phyloP scores from a whole-genome alignment of 306 rosid genomes.

The Luffa aegyptiaca region DNA sequence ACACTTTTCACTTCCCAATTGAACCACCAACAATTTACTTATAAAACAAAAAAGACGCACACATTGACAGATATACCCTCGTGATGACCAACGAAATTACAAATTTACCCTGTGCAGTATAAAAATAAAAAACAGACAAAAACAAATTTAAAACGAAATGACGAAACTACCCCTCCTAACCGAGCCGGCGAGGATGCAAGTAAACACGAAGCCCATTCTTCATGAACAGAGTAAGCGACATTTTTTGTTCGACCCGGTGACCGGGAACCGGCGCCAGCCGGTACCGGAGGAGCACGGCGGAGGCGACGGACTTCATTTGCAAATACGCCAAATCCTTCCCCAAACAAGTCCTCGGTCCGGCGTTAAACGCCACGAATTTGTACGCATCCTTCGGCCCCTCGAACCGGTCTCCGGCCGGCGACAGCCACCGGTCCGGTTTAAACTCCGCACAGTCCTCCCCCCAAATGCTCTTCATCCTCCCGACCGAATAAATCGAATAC shows the following conservation, averaged over 20 bases:
- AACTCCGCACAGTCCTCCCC: conserved; percentile 91
- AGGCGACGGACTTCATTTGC: conserved; percentile 89
- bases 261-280: conserved; percentile 69
- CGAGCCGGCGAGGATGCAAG: conserved; percentile 57
- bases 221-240: conserved; percentile 87
- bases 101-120: conserved; percentile 16
- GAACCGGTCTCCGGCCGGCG: conserved; percentile 55
- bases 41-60: background rate
- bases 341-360: conserved; percentile 88
- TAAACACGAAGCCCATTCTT: conserved; percentile 67
- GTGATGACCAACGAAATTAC: background rate
- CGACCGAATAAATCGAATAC: conserved; percentile 79
- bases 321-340: conserved; percentile 94
- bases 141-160: background rate
- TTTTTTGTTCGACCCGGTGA: conserved; percentile 77
- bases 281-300: conserved; percentile 74
- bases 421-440: conserved; percentile 83
- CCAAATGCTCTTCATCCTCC: conserved; percentile 86
- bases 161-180: conserved; percentile 19
- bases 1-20: background rate
- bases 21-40: background rate
- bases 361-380: conserved; percentile 80
- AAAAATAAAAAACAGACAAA: background rate
- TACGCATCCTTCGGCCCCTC: conserved; percentile 66
- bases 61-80: conserved; percentile 9